Percentiles rank a stretch among this genome's conserved stretches.
These are phyloP conservation scores for Whalleya microplaca DNA, from an alignment of 2,329 filamentous ascomycete species.

Conservation along the genomic window DNA sequence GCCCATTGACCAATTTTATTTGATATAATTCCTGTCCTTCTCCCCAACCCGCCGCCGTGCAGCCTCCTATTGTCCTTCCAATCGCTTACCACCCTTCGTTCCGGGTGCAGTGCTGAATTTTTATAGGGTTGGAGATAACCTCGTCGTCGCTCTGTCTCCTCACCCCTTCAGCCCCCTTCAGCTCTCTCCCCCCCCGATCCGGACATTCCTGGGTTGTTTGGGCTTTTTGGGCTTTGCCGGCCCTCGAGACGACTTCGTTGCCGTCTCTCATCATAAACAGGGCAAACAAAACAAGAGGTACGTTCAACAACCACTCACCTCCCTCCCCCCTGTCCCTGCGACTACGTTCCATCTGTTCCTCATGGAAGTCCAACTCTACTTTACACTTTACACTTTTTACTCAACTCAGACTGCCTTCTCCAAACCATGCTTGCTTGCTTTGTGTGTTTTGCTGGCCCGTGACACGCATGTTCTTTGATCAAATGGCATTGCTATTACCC, in stretches of 20 bases:
- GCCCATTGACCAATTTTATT: slow-evolving; percentile 25
- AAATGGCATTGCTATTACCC: slow-evolving; percentile 17
- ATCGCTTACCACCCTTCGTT: slow-evolving; percentile 22
- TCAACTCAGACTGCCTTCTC: slow-evolving; percentile 7
- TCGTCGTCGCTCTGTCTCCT: slow-evolving; percentile 6
- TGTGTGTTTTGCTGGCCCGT: slow-evolving; percentile 22
- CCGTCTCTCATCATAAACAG: slow-evolving; percentile 9
- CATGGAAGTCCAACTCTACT: slow-evolving; percentile 1
- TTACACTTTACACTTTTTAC: no score
- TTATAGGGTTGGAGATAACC: slow-evolving; percentile 20
- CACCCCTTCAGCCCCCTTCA: background rate
- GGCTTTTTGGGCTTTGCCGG: slow-evolving; percentile 12
- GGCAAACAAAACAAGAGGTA: background rate
- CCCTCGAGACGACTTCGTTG: slow-evolving; percentile 18
- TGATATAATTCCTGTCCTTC: slow-evolving; percentile 25
- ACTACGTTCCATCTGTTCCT: slow-evolving; percentile 4
- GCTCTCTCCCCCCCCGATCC: background rate
- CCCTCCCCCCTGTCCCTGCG: slow-evolving; percentile 10
- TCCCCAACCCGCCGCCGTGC: slow-evolving; percentile 17
- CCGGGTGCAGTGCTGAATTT: slow-evolving; percentile 24
- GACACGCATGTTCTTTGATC: slow-evolving; percentile 22
- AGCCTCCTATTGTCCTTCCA: slow-evolving; percentile 17
- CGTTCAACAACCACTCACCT: slow-evolving; percentile 8
- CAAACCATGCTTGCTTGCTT: slow-evolving; percentile 10
- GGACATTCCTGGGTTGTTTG: slow-evolving; percentile 1